Conservation (phyloP, 257 asterid species). For the Paraleonurus japonicus region DNA sequence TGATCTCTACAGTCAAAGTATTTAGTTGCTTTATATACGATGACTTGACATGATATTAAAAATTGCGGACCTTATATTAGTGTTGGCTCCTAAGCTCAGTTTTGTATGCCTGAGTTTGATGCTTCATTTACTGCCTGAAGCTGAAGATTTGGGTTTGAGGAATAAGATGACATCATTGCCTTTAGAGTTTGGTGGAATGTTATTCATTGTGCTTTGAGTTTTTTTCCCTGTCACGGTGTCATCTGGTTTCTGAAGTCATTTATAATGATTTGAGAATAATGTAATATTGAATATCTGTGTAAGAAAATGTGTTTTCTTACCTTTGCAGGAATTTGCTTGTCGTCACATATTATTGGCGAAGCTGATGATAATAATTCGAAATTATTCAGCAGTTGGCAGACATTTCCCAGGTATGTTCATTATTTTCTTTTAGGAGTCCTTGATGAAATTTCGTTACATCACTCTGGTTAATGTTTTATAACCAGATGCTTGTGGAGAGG, state of each 20-base stretch:
- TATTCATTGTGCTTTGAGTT: constrained; percentile 1
- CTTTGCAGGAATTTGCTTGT: constrained; percentile 68
- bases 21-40: not conserved
- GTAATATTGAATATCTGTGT: not conserved
- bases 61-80: constrained; percentile 1
- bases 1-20: not conserved
- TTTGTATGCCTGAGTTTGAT: not conserved
- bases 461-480: constrained; percentile 18
- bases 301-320: constrained; percentile 9
- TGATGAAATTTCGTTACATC: constrained; percentile 10
- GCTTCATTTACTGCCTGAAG: not conserved
- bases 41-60: not conserved
- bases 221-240: not conserved
- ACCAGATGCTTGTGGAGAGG: constrained; percentile 62
- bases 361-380: constrained; percentile 38
- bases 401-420: constrained; percentile 58
- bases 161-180: not conserved
- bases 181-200: not conserved
- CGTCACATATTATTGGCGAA: constrained; percentile 52
- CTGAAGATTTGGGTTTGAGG: not conserved
- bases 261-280: not conserved
- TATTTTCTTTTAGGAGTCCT: constrained; percentile 11
- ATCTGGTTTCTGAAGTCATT: not conserved
- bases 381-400: constrained; percentile 65
- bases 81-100: not conserved